phyloP scores from a whole-genome alignment of 257 asterid genomes.

The Catharanthus roseus region DNA sequence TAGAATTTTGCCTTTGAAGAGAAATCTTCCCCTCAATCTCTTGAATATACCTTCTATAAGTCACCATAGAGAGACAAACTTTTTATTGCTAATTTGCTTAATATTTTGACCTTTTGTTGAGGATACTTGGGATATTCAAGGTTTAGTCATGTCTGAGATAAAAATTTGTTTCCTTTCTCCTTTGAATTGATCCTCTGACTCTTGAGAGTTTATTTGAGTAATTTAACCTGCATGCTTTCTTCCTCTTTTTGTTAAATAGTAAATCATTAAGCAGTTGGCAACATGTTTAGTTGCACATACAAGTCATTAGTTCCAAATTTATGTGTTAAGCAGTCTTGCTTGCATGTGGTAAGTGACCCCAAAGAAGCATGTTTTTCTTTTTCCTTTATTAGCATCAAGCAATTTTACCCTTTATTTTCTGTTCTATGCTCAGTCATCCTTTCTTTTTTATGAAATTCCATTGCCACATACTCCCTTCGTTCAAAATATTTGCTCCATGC shows the following conservation, averaged over 20 bases:
- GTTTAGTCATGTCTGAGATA: background rate
- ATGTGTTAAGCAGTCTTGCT: background rate
- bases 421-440: background rate
- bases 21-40: background rate
- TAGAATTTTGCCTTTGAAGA: background rate
- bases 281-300: slow-evolving; percentile 1
- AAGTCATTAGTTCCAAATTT: slow-evolving; percentile 1
- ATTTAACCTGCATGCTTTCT: background rate
- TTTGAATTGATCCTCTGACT: background rate
- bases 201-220: background rate
- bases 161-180: background rate
- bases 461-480: no score
- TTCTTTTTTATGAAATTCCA: background rate
- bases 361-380: background rate
- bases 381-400: slow-evolving; percentile 4
- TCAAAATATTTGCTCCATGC: no score
- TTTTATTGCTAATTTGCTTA: background rate
- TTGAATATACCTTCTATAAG: background rate
- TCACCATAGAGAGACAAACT: background rate
- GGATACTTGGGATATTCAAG: background rate
- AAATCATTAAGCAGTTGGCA: background rate
- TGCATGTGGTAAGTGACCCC: background rate
- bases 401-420: background rate
- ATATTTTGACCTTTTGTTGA: background rate
- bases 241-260: background rate